Evolutionary conservation across 371 early-diverging fungal genomes (phyloP), one percentile per base, ranked within the genome.

Genomic region (Mortierella sp.): DNA sequence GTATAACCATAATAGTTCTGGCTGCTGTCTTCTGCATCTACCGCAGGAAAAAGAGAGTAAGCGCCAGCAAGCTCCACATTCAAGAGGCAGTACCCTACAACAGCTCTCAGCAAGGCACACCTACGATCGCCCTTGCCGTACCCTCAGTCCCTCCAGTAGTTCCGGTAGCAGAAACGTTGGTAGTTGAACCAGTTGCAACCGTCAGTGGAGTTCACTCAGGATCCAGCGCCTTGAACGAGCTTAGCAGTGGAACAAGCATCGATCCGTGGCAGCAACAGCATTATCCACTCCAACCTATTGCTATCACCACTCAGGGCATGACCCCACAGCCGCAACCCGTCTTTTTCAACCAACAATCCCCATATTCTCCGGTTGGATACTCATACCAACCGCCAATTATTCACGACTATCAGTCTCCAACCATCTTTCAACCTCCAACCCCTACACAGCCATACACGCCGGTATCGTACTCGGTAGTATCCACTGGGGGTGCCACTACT

Each of bases 381-480:
- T 37, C 37, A 9, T 68, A 68, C 29, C 68, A 68, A 25, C 68
- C 68, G 18, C 68, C 68, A 14, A 57, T 68, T 50, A 26, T 68
- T 5, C 68, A 62, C 19, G 68, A 68, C 57, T 48, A 46, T 19
- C 57, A 67, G n/a, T 62, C 61, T 11, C 61, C 68, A 4, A 52
- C 44, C 15, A 61, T 61, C 21, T 67, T 57, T 47, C 68, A 62
- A n/a, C 57, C 48, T 29, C 58, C 45, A 16, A 37, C 37, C 37
- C 37, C 37, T 37, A 37, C 37, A 37, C 37, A 37, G 37, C 37
- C 37, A 37, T 37, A 37, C 37, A 37, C 37, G 9, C n/a, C n/a
- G n/a, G n/a, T n/a, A n/a, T n/a, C n/a, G n/a, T n/a, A n/a, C n/a
- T n/a, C n/a, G n/a, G n/a, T n/a, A n/a, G n/a, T n/a, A n/a, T n/a